These are phyloP conservation scores for Sclerotinia minor DNA, from an alignment of 2,329 filamentous ascomycete genomes.

Conservation along the genomic window DNA sequence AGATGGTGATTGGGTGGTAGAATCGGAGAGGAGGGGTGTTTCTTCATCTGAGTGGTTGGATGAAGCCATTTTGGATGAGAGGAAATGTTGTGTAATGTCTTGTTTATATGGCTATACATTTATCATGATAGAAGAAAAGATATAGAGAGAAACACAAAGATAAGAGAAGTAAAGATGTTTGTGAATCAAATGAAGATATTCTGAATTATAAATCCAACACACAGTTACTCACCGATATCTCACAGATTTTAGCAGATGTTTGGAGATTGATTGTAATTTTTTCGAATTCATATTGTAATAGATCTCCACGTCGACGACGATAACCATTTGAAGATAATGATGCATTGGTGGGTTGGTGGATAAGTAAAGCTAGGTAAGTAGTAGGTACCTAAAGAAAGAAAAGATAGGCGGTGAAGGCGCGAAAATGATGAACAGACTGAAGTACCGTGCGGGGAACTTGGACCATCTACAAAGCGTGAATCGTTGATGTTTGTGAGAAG, in stretches of 20 bases:
- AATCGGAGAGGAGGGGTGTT: slow-evolving; percentile 37
- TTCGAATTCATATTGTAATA: neutral
- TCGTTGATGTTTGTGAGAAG: too few relatives aligned
- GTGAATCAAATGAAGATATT: neutral
- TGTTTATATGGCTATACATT: neutral
- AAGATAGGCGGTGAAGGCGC: neutral
- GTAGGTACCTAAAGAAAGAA: too few relatives aligned
- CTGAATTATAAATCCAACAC: neutral
- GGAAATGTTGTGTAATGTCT: neutral
- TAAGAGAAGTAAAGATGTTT: neutral
- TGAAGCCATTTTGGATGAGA: neutral
- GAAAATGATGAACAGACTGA: neutral
- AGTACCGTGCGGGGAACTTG: neutral
- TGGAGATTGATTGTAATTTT: neutral
- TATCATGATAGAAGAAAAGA: neutral
- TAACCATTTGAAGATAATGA: neutral
- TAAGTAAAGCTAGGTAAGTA: neutral
- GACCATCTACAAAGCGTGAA: neutral
- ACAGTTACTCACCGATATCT: slow-evolving; percentile 2
- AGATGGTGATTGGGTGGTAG: slow-evolving; percentile 5
- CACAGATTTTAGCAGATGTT: neutral
- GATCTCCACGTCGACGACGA: neutral
- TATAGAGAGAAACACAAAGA: neutral
- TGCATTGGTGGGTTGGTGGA: neutral
- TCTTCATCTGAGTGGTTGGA: slow-evolving; percentile 33